Evolutionary conservation across 495 filamentous ascomycete species (phyloP), one percentile per base, ranked within the genome.

Genomic region (Cenococcum geophilum): DNA sequence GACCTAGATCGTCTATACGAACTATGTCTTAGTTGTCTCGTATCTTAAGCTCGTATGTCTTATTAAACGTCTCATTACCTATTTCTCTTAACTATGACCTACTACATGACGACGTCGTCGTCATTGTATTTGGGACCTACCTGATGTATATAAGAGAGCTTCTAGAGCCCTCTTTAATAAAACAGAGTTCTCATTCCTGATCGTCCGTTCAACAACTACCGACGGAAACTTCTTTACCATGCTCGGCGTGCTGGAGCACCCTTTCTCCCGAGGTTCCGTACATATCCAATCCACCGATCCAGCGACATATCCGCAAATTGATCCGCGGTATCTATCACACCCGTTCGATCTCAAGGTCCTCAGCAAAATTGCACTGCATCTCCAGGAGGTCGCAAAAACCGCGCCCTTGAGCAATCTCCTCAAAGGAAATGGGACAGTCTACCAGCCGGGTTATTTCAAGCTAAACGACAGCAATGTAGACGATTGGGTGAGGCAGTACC

Each of bases 241-340:
- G 61, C 56, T 57, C 60, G n/a, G 72, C 55, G 32, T 42, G 75
- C 22, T 60, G 69, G 20, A 52, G 27, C 35, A 53, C 68, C 75
- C 37, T 75, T 72, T 62, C 60, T 75, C 45, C 72, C 67, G 68
- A 5, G 86, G 86, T 32, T 72, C 75, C 21, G 79, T 84, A 0
- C 74, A 65, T 0, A 73, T 88, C 35, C 74, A 78, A 36, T 84
- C 82, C 1, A 68, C 78, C 0, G 71, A 86, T 69, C 83, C 83
- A 0, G 58, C 70, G 3, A 79, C 74, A 10, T 77, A 79, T 18
- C 77, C 83, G 0, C 59, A 75, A 0, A 83, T 86, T 63, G 76
- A 86, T 64, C 81, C 83, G 0, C 75, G 74, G 23, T 82, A 81
- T 66, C 71, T 88, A 1, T 66, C 70, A 0, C 47, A 64, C 49